These are phyloP conservation scores for Myriosclerotinia duriaeana DNA, from an alignment of 2,329 filamentous ascomycete species.

Conservation along the genomic window DNA sequence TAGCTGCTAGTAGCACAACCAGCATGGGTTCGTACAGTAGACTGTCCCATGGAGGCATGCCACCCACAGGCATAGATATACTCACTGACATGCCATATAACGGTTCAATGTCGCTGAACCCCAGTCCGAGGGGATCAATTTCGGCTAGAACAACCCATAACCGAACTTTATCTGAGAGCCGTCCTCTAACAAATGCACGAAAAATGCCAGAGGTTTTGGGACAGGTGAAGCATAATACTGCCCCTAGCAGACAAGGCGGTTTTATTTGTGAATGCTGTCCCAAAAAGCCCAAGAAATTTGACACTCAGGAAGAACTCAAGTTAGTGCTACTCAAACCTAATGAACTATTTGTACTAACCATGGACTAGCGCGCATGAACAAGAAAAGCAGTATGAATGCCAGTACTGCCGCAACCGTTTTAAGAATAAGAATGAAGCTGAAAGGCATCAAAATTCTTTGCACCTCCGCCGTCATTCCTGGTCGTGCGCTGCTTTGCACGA, in stretches of 20 bases:
- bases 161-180: slow-evolving; percentile 43
- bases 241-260: slow-evolving; percentile 55
- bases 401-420: slow-evolving; percentile 90
- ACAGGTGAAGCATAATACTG: slow-evolving; percentile 46
- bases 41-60: slow-evolving; percentile 59
- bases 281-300: slow-evolving; percentile 96
- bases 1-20: slow-evolving; percentile 62
- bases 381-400: slow-evolving; percentile 94
- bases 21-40: slow-evolving; percentile 62
- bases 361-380: slow-evolving; percentile 73
- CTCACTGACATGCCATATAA: slow-evolving; percentile 53
- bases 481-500: slow-evolving; percentile 84
- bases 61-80: slow-evolving; percentile 43
- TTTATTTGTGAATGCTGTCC: slow-evolving; percentile 92
- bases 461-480: slow-evolving; percentile 92
- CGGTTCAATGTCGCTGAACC: slow-evolving; percentile 46
- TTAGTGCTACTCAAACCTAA: slow-evolving; percentile 49
- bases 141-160: slow-evolving; percentile 39
- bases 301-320: slow-evolving; percentile 79
- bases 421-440: slow-evolving; percentile 99
- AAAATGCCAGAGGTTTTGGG: slow-evolving; percentile 49
- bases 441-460: slow-evolving; percentile 91
- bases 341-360: slow-evolving; percentile 34
- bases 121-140: slow-evolving; percentile 43
- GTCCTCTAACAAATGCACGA: slow-evolving; percentile 43